Base-by-base conservation (phyloP, 352 stramenopile genomes). In the Phytopythium vexans region DNA sequence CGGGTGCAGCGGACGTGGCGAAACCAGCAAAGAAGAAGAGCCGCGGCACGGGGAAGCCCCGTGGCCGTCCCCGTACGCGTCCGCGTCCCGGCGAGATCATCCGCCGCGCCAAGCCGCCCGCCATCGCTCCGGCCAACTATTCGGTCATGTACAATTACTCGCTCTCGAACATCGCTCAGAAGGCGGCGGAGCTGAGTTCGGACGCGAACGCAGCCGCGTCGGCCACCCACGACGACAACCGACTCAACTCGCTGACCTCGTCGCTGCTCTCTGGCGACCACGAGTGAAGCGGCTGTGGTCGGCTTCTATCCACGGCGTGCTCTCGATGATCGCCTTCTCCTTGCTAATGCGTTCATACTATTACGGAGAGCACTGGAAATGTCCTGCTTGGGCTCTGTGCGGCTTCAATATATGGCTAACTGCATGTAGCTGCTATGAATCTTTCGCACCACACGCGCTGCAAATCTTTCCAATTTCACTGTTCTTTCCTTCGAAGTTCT, bases 121-220 rank as follows among this genome's bases (percentile, higher is more conserved):
- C 81, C 32, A 88, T 92, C 54, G 82, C 82, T 0, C 82, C 82
- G 14, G 82, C 82, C 47, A 86, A 86, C 46, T 88, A 87, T 58
- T 77, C 80, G 31, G 71, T 85, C 50, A 86, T 91, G 75, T 84
- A 89, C 62, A 83, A 87, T 54, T 89, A 87, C 64, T 77, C 68
- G 6, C 68, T 81, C 8, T 75, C 71, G 8, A 77, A 69, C 36
- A 52, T 88, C 52, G 66, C 66, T 15, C 74, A 82, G 47, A 82
- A 85, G 56, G 70, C 64, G 34, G 60, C 66, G 3, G 79, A 89
- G 55, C 60, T 77, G 49, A 77, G 64, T 42, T 54, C 43, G 10
- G 62, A 76, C 45, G 42, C 44, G 8, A 55, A 41, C 36, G 49
- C 32, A 8, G 52, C 52, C n/a, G 57, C 51, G 7, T 57, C 68